Conservation (phyloP, 306 rosid genomes). For the Canavalia gladiata region DNA sequence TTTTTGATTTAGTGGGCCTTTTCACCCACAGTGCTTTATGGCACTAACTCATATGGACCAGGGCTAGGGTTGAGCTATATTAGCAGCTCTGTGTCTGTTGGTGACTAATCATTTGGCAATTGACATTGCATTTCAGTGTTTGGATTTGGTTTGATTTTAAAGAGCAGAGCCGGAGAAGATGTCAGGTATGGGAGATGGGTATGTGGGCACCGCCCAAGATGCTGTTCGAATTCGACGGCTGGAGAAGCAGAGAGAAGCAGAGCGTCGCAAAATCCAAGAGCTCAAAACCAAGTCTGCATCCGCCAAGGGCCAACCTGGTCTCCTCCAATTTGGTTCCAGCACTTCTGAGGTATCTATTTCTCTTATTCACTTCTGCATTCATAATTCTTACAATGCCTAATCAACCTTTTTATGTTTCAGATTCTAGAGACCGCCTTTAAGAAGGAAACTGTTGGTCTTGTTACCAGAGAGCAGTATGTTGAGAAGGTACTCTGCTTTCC, state of each 20-base stretch:
- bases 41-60: too few species aligned
- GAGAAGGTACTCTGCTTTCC: conserved; percentile 70
- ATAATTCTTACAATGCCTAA: background rate
- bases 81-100: too few species aligned
- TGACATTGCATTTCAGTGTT: too few species aligned
- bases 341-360: conserved; percentile 72
- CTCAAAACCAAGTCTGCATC: conserved; percentile 90
- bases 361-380: too few species aligned
- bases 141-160: background rate
- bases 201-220: conserved; percentile 98
- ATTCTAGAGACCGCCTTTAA: conserved; percentile 96
- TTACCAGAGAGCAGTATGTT: conserved; percentile 91
- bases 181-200: conserved; percentile 99
- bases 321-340: conserved; percentile 98
- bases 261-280: conserved; percentile 96
- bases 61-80: too few species aligned
- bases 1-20: too few species aligned
- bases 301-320: conserved; percentile 85
- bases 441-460: conserved; percentile 97
- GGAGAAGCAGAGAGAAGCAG: conserved; percentile 98
- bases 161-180: conserved; percentile 44
- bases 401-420: conserved; percentile 54
- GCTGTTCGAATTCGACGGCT: conserved; percentile 92
- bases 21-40: too few species aligned
- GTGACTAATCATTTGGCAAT: too few species aligned